phyloP scores from a whole-genome alignment of 805 yeast species.

The Ogataea nonfermentans region DNA sequence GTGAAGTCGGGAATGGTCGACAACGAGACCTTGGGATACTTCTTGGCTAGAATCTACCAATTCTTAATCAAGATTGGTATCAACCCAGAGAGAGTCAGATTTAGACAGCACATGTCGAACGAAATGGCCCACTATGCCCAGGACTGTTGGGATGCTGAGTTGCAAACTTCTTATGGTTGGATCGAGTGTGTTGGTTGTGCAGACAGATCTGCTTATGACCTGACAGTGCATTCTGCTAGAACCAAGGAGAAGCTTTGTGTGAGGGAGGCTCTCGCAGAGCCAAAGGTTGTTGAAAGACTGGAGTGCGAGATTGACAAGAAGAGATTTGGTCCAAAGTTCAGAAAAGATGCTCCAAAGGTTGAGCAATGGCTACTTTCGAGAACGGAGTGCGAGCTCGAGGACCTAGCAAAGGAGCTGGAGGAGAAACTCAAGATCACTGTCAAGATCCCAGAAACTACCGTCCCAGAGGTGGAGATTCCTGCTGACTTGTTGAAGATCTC shows the following conservation, averaged over 20 bases:
- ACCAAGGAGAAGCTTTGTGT: slow-evolving; percentile 95
- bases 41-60: slow-evolving; percentile 86
- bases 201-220: slow-evolving; percentile 97
- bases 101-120: slow-evolving; percentile 97
- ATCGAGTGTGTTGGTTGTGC: slow-evolving; percentile 99
- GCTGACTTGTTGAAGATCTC: slow-evolving; percentile 69
- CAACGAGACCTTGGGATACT: slow-evolving; percentile 95
- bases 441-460: slow-evolving; percentile 62
- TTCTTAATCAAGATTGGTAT: slow-evolving; percentile 90
- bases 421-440: slow-evolving; percentile 62
- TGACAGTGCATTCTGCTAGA: slow-evolving; percentile 90
- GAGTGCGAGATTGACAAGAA: slow-evolving; percentile 91
- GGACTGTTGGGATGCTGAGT: slow-evolving; percentile 99
- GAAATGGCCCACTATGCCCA: slow-evolving; percentile 99
- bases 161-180: slow-evolving; percentile 97
- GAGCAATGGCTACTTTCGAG: slow-evolving; percentile 73
- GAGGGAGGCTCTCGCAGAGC: slow-evolving; percentile 83
- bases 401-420: slow-evolving; percentile 65
- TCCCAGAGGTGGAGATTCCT: slow-evolving; percentile 61
- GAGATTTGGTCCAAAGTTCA: slow-evolving; percentile 96
- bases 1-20: slow-evolving; percentile 86
- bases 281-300: slow-evolving; percentile 74
- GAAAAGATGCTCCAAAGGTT: slow-evolving; percentile 93
- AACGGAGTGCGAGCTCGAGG: slow-evolving; percentile 83
- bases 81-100: slow-evolving; percentile 77